Evolutionary conservation across 495 filamentous ascomycete species (phyloP), one percentile per base, ranked within the genome.

Genomic region (Aspergillus heteromorphus): DNA sequence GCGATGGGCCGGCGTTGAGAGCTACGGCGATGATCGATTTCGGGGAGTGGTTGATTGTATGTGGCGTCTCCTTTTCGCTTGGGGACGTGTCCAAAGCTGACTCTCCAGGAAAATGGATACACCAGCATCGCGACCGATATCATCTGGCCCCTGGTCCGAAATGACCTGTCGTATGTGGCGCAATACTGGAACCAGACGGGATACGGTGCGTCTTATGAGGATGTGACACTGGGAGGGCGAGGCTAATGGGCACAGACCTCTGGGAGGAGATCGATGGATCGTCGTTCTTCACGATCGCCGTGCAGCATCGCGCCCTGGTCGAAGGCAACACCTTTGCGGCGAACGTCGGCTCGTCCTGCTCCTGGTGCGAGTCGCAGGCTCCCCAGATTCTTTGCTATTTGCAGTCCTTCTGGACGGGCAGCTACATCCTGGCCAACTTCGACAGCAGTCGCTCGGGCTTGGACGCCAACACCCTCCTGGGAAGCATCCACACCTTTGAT

Each of bases 121-220:
- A 57, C 59, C 16, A 55, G 45, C 18, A 48, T 59, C 2, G 68
- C 65, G 0, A 51, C 16, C 65, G 72, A 54, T 56, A 58, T 60
- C 43, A 72, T 86, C 16, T 86, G 84, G 80, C 82, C 86, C 4
- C 66, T 87, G 20, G 77, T 88, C 6, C 58, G 76, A 36, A 87
- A 87, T 55, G 86, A 89, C 55, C 76, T 89, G 16, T 72, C 77
- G n/a, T 88, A 89, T 57, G 79, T 87, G 7, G 72, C 82, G 4
- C 78, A 88, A 57, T 84, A 89, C 70, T 91, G 87, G 87, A 83
- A 81, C 59, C 71, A 81, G 51, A 83, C 79, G 19, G 83, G 83
- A 27, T 89, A 80, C 52, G 69, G 65, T 63, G 13, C 41, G 49
- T 56, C n/a, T n/a, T n/a, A n/a, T n/a, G n/a, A n/a, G n/a, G n/a